These are phyloP conservation scores for Claviceps quebecensis DNA, from an alignment of 2,329 filamentous ascomycete genomes.

Conservation along the genomic window DNA sequence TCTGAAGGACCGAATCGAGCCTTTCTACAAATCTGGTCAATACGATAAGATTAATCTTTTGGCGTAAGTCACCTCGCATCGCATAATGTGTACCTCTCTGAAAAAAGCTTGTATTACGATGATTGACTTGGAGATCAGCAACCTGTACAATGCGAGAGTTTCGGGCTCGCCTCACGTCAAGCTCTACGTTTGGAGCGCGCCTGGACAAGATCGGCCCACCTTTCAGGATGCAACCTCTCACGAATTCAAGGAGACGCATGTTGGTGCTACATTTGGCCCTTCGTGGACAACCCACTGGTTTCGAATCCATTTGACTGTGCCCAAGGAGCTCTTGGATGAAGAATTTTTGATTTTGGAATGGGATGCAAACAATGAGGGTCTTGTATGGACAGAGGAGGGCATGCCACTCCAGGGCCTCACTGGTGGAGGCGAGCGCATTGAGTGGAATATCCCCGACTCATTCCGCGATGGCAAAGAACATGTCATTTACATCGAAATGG, in stretches of 20 bases:
- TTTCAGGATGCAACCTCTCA: slow-evolving; percentile 74
- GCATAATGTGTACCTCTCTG: not conserved
- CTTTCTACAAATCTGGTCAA: slow-evolving; percentile 69
- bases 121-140: slow-evolving; percentile 12
- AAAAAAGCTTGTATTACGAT: not conserved
- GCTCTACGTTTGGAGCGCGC: slow-evolving; percentile 75
- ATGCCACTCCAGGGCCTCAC: slow-evolving; percentile 83
- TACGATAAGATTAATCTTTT: slow-evolving; percentile 63
- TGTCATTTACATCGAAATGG: slow-evolving; percentile 92
- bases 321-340: slow-evolving; percentile 56
- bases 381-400: slow-evolving; percentile 87
- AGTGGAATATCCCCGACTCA: slow-evolving; percentile 76
- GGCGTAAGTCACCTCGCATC: slow-evolving; percentile 35
- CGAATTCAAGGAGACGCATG: slow-evolving; percentile 57
- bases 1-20: slow-evolving; percentile 68
- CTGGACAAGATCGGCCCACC: slow-evolving; percentile 61
- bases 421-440: slow-evolving; percentile 71
- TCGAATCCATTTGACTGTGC: slow-evolving; percentile 66
- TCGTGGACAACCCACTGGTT: slow-evolving; percentile 99
- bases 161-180: slow-evolving; percentile 66
- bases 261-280: slow-evolving; percentile 74
- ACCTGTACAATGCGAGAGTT: slow-evolving; percentile 24
- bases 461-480: slow-evolving; percentile 81
- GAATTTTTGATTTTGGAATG: slow-evolving; percentile 88
- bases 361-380: slow-evolving; percentile 89